Evolutionary conservation across 345 rosid genomes (phyloP), one percentile per base, ranked within the genome.

Genomic region (Ceriops tagal): DNA sequence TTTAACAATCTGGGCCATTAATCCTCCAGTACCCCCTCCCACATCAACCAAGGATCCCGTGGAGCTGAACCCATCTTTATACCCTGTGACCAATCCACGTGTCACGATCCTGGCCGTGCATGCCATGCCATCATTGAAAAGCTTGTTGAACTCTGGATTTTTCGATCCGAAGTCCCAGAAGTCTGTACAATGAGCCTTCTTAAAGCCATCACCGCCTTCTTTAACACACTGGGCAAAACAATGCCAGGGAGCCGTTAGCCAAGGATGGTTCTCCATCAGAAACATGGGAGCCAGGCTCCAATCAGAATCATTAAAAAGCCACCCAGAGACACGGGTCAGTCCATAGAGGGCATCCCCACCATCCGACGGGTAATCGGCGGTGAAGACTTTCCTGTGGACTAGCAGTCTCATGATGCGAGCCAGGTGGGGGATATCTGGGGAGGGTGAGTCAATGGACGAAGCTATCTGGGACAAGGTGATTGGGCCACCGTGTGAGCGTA

Each of bases 151-250:
- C 15, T 68, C 75, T 5, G 68, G 46, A 53, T 80, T 73, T 22
- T 22, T 52, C 0, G 78, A 61, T 0, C 69, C 79, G 5, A 75
- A 60, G 1, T 73, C 80, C 79, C 77, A 83, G 5, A 83, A 0
- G 9, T 68, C 74, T 5, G 67, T 31, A 0, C 82, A 84, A 53
- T 73, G 62, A 22, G 82, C 83, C 70, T 64, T 80, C 35, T 77
- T 19, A 56, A 77, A 83, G 1, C 82, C 80, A 21, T 43, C 0
- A 0, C 83, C 82, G 28, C 84, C 79, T 77, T 82, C 83, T 75
- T 68, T 64, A 0, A 80, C 68, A 5, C 83, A 75, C 22, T 63
- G 73, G 72, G 77, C 68, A 0, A 81, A 8, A 24, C 4, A 66
- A 19, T 71, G 79, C 87, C 84, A 72, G 0, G 81, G 74, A 21